A percentile compares a stretch with the other conserved stretches of the same genome.
Evolutionary conservation across 768 basidiomycete species (phyloP).

Genomic region (Nidularia sp.): DNA sequence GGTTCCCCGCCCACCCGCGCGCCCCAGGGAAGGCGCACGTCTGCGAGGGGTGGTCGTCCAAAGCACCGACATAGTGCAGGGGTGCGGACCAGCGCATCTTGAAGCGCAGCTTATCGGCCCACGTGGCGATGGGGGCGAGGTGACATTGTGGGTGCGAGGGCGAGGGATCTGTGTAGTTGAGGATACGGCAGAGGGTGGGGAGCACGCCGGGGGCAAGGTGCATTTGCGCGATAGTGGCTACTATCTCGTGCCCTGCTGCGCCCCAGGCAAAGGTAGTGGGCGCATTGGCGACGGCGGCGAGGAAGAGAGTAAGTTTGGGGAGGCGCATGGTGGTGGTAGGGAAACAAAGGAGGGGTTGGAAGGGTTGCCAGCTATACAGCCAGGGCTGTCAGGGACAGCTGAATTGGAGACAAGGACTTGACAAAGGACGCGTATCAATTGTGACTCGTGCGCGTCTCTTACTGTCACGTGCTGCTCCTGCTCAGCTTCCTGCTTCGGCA

Average conservation of each 20-base stretch:
- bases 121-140: conserved; percentile 79
- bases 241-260: conserved; percentile 78
- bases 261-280: conserved; percentile 27
- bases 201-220: conserved; percentile 75
- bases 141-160: conserved; percentile 54
- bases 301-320: no score
- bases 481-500: no score
- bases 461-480: no score
- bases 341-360: no score
- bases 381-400: no score
- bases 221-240: conserved; percentile 92
- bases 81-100: conserved; percentile 69
- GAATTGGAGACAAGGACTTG: no score
- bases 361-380: no score
- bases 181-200: conserved; percentile 64
- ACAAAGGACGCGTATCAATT: no score
- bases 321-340: no score
- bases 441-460: no score
- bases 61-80: conserved; percentile 72
- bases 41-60: conserved; percentile 73
- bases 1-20: conserved; percentile 63
- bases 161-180: conserved; percentile 41
- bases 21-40: conserved; percentile 76
- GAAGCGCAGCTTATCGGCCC: conserved; percentile 76
- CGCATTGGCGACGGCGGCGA: background rate